Percentiles rank a stretch among this genome's conserved stretches.
These are phyloP conservation scores for Clavariopsis aquatica DNA, from an alignment of 495 filamentous ascomycete genomes.

Conservation along the genomic window DNA sequence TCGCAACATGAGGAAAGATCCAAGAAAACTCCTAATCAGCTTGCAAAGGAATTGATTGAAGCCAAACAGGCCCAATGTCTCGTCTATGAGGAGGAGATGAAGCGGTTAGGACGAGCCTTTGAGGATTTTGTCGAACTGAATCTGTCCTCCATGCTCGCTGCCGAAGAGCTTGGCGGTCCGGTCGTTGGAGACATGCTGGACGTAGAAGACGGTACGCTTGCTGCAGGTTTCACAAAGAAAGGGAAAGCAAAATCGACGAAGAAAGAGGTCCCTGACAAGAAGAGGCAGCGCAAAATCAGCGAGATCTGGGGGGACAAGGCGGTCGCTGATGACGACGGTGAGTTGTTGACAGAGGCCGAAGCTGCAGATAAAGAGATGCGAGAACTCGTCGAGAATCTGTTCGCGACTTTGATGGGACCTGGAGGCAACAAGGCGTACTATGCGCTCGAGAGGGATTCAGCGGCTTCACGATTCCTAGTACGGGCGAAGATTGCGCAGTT, in stretches of 20 bases:
- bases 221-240: slow-evolving; percentile 69
- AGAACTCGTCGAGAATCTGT: slow-evolving; percentile 61
- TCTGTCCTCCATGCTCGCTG: slow-evolving; percentile 78
- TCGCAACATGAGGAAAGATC: slow-evolving; percentile 54
- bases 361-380: slow-evolving; percentile 68
- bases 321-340: slow-evolving; percentile 43
- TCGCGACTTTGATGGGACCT: slow-evolving; percentile 64
- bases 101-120: slow-evolving; percentile 60
- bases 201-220: slow-evolving; percentile 60
- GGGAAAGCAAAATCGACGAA: slow-evolving; percentile 60
- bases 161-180: slow-evolving; percentile 83
- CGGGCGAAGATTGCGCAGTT: slow-evolving; percentile 83
- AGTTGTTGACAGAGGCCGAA: slow-evolving; percentile 59
- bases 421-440: slow-evolving; percentile 65
- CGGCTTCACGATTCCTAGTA: slow-evolving; percentile 78
- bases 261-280: slow-evolving; percentile 54
- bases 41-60: slow-evolving; percentile 59
- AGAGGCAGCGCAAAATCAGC: slow-evolving; percentile 69
- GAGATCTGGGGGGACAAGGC: slow-evolving; percentile 63
- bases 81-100: slow-evolving; percentile 57
- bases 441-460: slow-evolving; percentile 70
- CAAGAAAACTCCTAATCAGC: slow-evolving; percentile 59
- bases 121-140: slow-evolving; percentile 72
- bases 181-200: slow-evolving; percentile 74
- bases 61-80: slow-evolving; percentile 60